Base-by-base conservation (phyloP, 306 rosid species). In the Mucuna pruriens region DNA sequence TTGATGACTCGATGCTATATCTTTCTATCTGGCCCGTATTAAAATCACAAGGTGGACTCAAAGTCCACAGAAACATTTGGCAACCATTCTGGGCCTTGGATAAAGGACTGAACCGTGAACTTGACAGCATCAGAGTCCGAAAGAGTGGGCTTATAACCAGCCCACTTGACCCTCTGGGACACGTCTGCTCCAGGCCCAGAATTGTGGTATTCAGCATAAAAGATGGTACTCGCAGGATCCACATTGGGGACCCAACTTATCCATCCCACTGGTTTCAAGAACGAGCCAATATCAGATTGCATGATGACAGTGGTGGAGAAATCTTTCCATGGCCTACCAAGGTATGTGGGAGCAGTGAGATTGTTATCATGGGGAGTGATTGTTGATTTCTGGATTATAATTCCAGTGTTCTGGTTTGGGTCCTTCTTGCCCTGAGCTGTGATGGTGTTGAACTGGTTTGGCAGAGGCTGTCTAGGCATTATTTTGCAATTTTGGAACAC, bases 371-470 rank as follows among this genome's bases (percentile, higher is more conserved):
- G 19, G 12, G 97, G 62, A 40, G 76, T 65, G 31, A 92, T 48
- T 0, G 33, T 49, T 55, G 94, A 92, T 49, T 89, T 90, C 62
- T 93, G 99, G 84, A 95, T 90, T 22, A 92, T 80, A 60, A 93
- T 91, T 15, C 97, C 99, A 5, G 95, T 83, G 90, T 89, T 89
- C 83, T 93, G 97, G 80, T 93, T 91, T 0, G 81, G 85, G 51
- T 93, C 97, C 40, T 84, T 95, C 75, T 90, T 95, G 11, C 99
- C 98, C 78, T 93, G 99, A 26, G 99, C 98, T 2, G 99, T 95
- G 80, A 95, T 88, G 85, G 98, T 93, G 91, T 88, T 88, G 91
- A 93, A 93, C 76, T 95, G 99, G 86, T 90, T 89, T 26, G 87
- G 1, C 4, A 91, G 48, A 0, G 99, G 98, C 77, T 91, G 96